Evolutionary conservation across 768 basidiomycete genomes (phyloP).

Genomic region (Pulveroboletus sp.): DNA sequence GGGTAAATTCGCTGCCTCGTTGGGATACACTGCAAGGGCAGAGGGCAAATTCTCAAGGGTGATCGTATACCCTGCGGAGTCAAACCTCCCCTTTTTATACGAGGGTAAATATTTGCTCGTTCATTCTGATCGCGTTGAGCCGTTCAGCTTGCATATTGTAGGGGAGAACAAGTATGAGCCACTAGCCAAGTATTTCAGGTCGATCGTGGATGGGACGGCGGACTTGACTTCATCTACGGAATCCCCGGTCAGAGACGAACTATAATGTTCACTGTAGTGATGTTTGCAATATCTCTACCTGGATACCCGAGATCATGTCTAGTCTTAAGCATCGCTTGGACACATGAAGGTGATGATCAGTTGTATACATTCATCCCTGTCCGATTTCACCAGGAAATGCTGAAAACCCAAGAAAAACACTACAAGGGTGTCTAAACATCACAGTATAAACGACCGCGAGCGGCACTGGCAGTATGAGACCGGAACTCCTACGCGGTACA

Average conservation of each 20-base stretch:
- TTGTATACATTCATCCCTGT: not conserved
- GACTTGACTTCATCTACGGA: conserved; percentile 40
- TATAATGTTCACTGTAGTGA: conserved; percentile 14
- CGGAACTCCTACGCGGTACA: too few relatives aligned
- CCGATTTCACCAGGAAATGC: not conserved
- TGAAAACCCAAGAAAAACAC: not conserved
- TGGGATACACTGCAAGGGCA: conserved; percentile 55
- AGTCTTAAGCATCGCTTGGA: not conserved
- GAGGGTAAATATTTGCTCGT: conserved; percentile 45
- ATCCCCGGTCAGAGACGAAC: conserved; percentile 30
- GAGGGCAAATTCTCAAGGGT: conserved; percentile 58
- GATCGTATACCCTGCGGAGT: conserved; percentile 62
- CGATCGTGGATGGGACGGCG: conserved; percentile 62
- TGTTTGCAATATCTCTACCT: not conserved
- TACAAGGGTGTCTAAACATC: not conserved
- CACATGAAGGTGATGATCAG: not conserved
- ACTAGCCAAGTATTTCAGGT: conserved; percentile 68
- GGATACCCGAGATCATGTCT: not conserved
- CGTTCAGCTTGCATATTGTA: conserved; percentile 21
- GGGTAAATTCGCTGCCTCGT: conserved; percentile 49
- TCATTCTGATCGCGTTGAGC: not conserved
- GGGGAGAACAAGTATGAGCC: conserved; percentile 72
- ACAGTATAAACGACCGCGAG: not conserved
- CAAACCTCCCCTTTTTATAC: conserved; percentile 53
- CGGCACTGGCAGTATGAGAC: too few relatives aligned